Percentiles rank a stretch among this genome's conserved stretches.
phyloP scores from a whole-genome alignment of 441 rosid genomes.

The Gossypium trilobum region DNA sequence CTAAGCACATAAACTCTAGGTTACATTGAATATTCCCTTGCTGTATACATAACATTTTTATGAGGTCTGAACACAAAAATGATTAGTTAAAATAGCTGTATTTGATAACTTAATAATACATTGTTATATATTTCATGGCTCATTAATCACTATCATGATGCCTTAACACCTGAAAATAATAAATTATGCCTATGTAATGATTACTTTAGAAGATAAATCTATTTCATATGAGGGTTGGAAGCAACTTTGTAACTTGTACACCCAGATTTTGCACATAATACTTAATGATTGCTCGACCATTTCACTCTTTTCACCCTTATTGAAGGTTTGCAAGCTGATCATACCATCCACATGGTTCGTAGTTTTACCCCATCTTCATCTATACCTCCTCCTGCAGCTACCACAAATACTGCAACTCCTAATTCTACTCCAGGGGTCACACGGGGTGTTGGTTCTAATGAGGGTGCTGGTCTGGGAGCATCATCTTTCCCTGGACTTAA shows the following conservation, averaged over 20 bases:
- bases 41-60: background rate
- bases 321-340: conserved; percentile 77
- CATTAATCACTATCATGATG: background rate
- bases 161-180: background rate
- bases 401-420: conserved; percentile 33
- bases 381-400: conserved; percentile 35
- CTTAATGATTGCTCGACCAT: background rate
- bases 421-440: conserved; percentile 43
- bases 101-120: background rate
- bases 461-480: conserved; percentile 40
- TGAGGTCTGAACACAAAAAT: background rate
- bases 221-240: background rate
- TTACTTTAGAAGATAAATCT: background rate
- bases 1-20: background rate
- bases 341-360: conserved; percentile 73
- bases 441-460: conserved; percentile 48
- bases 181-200: background rate
- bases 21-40: background rate
- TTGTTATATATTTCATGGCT: background rate
- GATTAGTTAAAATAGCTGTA: background rate
- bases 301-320: background rate
- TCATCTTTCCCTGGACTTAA: conserved; percentile 58
- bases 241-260: background rate
- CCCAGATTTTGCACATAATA: background rate
- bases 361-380: conserved; percentile 49